Percentiles rank a stretch among this genome's conserved stretches.
Conservation (phyloP, 371 early-diverging fungal species). For the Umbelopsis sp. region DNA sequence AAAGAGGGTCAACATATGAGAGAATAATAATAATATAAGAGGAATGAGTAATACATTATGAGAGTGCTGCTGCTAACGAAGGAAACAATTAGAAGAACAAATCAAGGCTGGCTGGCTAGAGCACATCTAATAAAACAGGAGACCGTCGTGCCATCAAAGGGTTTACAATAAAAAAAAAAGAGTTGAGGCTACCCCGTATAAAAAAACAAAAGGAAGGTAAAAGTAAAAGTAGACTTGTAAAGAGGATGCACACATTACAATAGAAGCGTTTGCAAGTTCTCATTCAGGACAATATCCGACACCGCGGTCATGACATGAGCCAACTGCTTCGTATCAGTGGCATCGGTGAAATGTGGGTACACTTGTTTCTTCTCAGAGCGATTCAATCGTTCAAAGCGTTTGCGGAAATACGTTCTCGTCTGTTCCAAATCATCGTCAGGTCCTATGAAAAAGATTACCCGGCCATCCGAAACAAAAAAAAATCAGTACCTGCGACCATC, state of each 20-base stretch:
- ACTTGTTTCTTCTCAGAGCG: slow-evolving; percentile 53
- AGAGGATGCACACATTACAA: neutral
- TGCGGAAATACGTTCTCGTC: slow-evolving; percentile 37
- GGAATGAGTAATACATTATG: neutral
- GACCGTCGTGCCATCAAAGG: neutral
- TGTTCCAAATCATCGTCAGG: slow-evolving; percentile 27
- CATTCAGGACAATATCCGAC: slow-evolving; percentile 58
- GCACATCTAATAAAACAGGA: neutral
- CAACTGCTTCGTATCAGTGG: slow-evolving; percentile 62
- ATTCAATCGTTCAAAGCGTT: slow-evolving; percentile 39
- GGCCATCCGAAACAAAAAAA: neutral
- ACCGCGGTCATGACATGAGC: slow-evolving; percentile 62
- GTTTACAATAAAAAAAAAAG: neutral
- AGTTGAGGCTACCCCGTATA: neutral
- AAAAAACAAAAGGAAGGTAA: too few species aligned
- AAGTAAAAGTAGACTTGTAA: neutral
- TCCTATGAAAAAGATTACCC: slow-evolving; percentile 7
- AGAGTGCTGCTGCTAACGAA: neutral
- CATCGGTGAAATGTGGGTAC: slow-evolving; percentile 63
- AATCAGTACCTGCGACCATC: neutral
- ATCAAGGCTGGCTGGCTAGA: neutral
- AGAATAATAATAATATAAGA: neutral
- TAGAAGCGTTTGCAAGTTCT: slow-evolving; percentile 33
- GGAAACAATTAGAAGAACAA: neutral
- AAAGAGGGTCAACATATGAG: neutral